Conservation (phyloP, 164 flowering plant genomes). For the Platanus orientalis region DNA sequence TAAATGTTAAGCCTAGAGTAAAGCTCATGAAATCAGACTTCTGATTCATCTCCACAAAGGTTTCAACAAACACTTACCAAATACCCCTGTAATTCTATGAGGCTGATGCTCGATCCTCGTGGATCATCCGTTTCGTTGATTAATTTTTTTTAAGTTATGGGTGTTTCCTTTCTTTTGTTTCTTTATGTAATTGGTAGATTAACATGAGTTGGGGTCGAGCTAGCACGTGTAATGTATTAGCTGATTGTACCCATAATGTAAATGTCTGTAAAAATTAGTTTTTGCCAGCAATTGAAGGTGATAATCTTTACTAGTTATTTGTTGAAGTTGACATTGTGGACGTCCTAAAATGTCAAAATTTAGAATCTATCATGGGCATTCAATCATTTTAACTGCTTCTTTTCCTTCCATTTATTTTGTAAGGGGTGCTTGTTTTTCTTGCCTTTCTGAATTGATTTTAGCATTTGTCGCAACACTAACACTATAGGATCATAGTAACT, state of each 20-base stretch:
- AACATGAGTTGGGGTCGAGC: background rate
- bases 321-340: no score
- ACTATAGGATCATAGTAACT: no score
- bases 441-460: no score
- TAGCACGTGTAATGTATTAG: background rate
- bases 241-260: background rate
- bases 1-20: conserved; percentile 53
- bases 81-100: conserved; percentile 20
- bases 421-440: no score
- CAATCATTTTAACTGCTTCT: no score
- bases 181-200: background rate
- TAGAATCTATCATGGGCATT: no score
- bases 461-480: no score
- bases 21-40: conserved; percentile 79
- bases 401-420: no score
- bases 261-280: background rate
- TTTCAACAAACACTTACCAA: conserved; percentile 8
- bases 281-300: background rate
- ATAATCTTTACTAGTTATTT: no score
- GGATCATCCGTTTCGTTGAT: background rate
- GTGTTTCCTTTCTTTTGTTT: background rate
- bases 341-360: no score
- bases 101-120: conserved; percentile 16
- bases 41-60: conserved; percentile 28
- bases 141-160: background rate